Conservation (phyloP, 768 basidiomycete genomes). For the Coprinopsis strossmayeri region DNA sequence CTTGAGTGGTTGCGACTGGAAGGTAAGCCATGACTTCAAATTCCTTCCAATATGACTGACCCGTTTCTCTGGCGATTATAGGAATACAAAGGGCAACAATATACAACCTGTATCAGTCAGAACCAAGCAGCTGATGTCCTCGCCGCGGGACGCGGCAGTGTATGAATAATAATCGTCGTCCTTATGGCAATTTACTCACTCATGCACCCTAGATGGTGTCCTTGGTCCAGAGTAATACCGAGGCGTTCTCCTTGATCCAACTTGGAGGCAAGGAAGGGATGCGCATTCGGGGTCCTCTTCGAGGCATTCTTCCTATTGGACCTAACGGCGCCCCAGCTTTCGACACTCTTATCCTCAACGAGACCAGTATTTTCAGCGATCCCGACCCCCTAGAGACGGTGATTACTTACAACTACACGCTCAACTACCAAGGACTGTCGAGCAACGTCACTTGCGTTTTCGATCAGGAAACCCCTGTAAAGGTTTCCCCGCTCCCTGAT, state of each 20-base stretch:
- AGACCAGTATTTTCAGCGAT: conserved; percentile 9
- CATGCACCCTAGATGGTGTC: conserved; percentile 18
- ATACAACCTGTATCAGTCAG: conserved; percentile 17
- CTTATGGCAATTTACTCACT: no score
- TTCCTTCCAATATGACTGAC: not conserved
- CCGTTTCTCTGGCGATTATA: not conserved
- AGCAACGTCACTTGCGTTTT: conserved; percentile 17
- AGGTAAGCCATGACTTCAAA: no score
- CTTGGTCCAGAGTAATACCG: conserved; percentile 11
- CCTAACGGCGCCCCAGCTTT: conserved; percentile 19
- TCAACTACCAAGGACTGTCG: conserved; percentile 18
- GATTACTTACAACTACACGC: conserved; percentile 17
- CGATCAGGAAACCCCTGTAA: conserved; percentile 10
- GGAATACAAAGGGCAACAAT: conserved; percentile 10
- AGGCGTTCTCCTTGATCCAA: conserved; percentile 15
- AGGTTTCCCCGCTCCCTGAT: not conserved
- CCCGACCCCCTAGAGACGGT: not conserved
- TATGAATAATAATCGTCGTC: conserved; percentile 1
- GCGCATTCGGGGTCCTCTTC: conserved; percentile 19
- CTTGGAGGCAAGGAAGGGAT: conserved; percentile 16
- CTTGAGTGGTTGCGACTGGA: not conserved
- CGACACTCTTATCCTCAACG: conserved; percentile 1
- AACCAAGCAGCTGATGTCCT: conserved; percentile 18
- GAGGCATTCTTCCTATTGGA: conserved; percentile 18
- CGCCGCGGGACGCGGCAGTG: conserved; percentile 18